Base-by-base conservation (phyloP, 2,329 filamentous ascomycete genomes). In the Ophiosphaerella narmari region DNA sequence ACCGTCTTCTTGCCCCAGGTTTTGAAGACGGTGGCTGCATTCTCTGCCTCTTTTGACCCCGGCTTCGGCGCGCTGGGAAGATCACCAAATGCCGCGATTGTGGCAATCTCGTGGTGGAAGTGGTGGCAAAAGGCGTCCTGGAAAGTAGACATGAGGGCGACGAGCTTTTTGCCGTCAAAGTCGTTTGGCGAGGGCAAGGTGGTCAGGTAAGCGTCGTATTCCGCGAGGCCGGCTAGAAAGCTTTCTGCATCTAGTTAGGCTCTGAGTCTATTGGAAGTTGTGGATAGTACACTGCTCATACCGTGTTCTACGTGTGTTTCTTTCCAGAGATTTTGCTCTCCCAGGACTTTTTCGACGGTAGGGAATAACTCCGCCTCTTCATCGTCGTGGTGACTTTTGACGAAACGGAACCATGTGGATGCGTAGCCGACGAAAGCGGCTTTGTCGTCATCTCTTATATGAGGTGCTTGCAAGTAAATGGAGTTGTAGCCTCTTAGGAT, bases 1-100 rank as follows among this genome's bases (percentile, higher is more conserved):
- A 86, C 80, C 2, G 83, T 86, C 66, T 76, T 80, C 76, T 86
- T 85, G 50, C 83, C 83, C 83, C 83, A 86, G 2, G 75, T 68
- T 74, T 83, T 83, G 74, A 86, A 86, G 1, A 79, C 77, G 6
- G 75, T 64, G 2, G 74, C 66, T 0, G 83, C 82, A 1, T 70
- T 70, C 4, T 74, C 74, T 5, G 75, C 66, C 13, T 75, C 65
- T 0, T 80, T 78, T 1, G 71, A 74, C 7, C 72, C 73, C 2
- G 76, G 68, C 39, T 70, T 72, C 0, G 83, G 83, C 1, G 80
- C 80, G 38, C 77, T 77, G 1, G 80, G 74, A 55, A 86, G 80
- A 3, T 72, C 59, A 3, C 80, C 71, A 13, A 73, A 59, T 3
- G 60, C 52, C 2, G 63, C 63, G 31, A 73, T 71, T 13, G 65